Percentiles rank a stretch among this genome's conserved stretches.
Conservation (phyloP, 2,329 filamentous ascomycete species). For the Trichoderma breve region DNA sequence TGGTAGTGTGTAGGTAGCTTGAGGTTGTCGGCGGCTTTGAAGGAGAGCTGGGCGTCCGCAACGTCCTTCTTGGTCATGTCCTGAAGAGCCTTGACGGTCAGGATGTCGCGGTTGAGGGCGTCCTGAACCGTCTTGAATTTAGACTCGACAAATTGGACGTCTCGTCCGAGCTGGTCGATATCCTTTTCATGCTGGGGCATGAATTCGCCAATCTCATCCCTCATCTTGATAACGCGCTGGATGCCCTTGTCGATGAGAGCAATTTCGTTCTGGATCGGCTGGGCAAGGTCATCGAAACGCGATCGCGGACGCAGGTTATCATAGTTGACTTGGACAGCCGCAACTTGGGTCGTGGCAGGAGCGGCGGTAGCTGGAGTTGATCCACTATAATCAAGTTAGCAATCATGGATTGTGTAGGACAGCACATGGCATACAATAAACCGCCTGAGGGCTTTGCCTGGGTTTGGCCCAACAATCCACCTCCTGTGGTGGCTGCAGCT, state of each 20-base stretch:
- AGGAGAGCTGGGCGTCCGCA: constrained; percentile 67
- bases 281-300: constrained; percentile 85
- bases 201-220: constrained; percentile 71
- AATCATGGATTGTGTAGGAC: not conserved
- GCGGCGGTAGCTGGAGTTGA: constrained; percentile 32
- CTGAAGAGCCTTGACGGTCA: constrained; percentile 64
- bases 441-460: constrained; percentile 34
- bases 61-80: constrained; percentile 59
- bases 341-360: constrained; percentile 51
- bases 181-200: constrained; percentile 55
- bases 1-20: constrained; percentile 63
- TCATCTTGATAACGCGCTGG: constrained; percentile 72
- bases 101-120: constrained; percentile 54
- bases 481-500: constrained; percentile 22
- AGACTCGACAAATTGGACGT: constrained; percentile 50
- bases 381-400: constrained; percentile 29
- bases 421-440: constrained; percentile 32
- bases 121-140: constrained; percentile 47
- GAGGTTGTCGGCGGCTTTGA: constrained; percentile 72
- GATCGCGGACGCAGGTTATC: constrained; percentile 80
- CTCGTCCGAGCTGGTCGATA: constrained; percentile 46
- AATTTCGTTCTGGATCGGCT: constrained; percentile 76
- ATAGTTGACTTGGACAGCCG: constrained; percentile 75
- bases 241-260: constrained; percentile 77
- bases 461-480: constrained; percentile 36